Evolutionary conservation across 352 stramenopile genomes (phyloP), one percentile per base, ranked within the genome.

Genomic region (Phytophthora megakarya): DNA sequence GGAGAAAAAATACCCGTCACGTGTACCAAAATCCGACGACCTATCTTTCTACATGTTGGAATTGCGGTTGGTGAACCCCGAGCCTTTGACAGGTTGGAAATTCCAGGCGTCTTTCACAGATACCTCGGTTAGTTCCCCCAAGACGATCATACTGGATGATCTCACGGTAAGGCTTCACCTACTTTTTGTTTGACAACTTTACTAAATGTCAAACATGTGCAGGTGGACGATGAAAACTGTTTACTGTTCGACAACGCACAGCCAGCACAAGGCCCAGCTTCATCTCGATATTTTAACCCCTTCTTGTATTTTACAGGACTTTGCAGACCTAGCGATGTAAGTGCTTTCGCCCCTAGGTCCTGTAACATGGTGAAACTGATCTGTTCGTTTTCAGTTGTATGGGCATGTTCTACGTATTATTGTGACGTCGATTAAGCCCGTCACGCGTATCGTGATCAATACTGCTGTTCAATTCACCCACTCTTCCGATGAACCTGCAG

Each of bases 101-200:
- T 89, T 89, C 44, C 70, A 70, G 13, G 80, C 67, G 0, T 64
- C 65, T 16, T 89, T 89, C 54, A 81, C 69, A 0, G 78, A 89
- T 22, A 51, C 72, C 9, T 82, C 67, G 10, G 64, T 73, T 3
- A 42, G 49, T 4, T 51, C 67, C 21, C 37, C 46, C 3, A 61
- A 65, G 15, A 70, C 67, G 3, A 61, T 84, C 9, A 71, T 73
- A 22, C 39, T 88, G 13, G 63, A 84, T 9, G 58, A 83, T 46
- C 62, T 88, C 12, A 71, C 43, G 30, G 79, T 86, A 49, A 33
- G 35, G 25, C 0, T 44, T 37, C 11, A 28, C 23, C 23, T 30
- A 15, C 23, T 39, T 6, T 38, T 49, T 25, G 6, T 21, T 39
- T 26, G 44, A 21, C 23, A 25, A 26, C 23, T 35, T n/a, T n/a